These are phyloP conservation scores for Acer yangbiense DNA, from an alignment of 345 rosid genomes.

Conservation along the genomic window DNA sequence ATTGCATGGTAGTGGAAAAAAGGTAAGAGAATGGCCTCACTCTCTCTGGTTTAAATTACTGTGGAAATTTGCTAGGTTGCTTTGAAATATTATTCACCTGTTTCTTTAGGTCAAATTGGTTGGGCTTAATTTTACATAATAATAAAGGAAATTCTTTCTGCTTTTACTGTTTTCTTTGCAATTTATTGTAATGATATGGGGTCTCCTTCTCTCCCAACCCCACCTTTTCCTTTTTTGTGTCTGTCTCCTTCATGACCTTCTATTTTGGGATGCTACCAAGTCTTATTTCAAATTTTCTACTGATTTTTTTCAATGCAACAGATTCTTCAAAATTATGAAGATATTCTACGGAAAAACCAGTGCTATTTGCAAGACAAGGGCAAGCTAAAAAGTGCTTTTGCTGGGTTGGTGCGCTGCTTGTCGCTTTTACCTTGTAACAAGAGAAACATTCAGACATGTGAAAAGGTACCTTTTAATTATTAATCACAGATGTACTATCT, in stretches of 20 bases:
- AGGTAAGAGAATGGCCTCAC: neutral
- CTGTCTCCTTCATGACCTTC: neutral
- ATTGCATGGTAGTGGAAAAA: neutral
- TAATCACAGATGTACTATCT: neutral
- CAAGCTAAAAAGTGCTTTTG: conserved; percentile 66
- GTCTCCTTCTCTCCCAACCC: neutral
- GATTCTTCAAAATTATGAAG: conserved; percentile 82
- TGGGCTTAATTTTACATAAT: neutral
- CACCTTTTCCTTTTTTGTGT: neutral
- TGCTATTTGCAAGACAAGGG: conserved; percentile 70
- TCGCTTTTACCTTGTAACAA: conserved; percentile 57
- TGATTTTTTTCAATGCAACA: conserved; percentile 24
- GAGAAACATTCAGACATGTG: conserved; percentile 33
- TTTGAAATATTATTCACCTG: neutral
- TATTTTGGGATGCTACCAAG: neutral
- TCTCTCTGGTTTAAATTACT: neutral
- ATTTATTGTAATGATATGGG: neutral
- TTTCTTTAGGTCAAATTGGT: neutral
- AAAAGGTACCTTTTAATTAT: conserved; percentile 42
- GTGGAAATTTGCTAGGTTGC: conserved; percentile 6
- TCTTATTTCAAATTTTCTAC: neutral
- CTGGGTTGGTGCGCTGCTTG: conserved; percentile 75
- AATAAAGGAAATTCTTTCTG: neutral
- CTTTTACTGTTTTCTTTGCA: neutral
- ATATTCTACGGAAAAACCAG: conserved; percentile 63